These are phyloP conservation scores for Borovskyia barvae DNA, from an alignment of 208 protist genomes.

Conservation along the genomic window DNA sequence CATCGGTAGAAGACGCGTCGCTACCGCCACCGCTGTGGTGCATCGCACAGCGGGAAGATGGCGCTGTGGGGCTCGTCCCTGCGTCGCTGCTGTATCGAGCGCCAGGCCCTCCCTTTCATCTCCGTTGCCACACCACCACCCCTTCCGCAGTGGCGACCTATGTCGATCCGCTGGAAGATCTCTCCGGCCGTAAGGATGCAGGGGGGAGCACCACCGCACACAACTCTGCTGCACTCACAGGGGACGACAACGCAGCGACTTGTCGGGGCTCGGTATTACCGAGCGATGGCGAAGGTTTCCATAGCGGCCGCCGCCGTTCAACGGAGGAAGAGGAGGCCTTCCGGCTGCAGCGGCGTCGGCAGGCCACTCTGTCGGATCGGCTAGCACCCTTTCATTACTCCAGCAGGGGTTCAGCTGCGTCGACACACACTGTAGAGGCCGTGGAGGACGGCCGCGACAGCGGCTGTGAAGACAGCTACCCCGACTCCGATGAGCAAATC, in stretches of 20 bases:
- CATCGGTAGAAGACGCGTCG: neutral
- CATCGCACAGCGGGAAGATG: conserved; percentile 41
- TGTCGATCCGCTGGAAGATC: neutral
- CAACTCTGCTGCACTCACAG: too few species aligned
- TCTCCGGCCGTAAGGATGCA: too few species aligned
- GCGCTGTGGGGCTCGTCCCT: conserved; percentile 34
- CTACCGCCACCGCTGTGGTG: conserved; percentile 29
- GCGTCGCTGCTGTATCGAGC: conserved; percentile 16
- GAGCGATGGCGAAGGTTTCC: neutral
- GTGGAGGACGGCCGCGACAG: neutral
- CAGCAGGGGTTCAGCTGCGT: neutral
- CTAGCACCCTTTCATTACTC: neutral
- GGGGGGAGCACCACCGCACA: neutral
- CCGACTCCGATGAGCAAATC: neutral
- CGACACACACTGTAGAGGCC: neutral
- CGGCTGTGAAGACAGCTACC: neutral
- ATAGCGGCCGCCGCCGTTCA: too few species aligned
- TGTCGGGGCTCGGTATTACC: neutral
- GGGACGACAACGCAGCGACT: neutral
- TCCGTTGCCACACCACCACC: neutral
- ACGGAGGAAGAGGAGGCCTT: too few species aligned
- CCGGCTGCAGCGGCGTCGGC: conserved; percentile 3
- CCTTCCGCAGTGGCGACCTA: neutral
- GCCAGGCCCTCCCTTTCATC: conserved; percentile 1
- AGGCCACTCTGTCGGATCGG: neutral